Base-by-base conservation (phyloP, 2,329 filamentous ascomycete species). In the Aspergillus quadricinctus region DNA sequence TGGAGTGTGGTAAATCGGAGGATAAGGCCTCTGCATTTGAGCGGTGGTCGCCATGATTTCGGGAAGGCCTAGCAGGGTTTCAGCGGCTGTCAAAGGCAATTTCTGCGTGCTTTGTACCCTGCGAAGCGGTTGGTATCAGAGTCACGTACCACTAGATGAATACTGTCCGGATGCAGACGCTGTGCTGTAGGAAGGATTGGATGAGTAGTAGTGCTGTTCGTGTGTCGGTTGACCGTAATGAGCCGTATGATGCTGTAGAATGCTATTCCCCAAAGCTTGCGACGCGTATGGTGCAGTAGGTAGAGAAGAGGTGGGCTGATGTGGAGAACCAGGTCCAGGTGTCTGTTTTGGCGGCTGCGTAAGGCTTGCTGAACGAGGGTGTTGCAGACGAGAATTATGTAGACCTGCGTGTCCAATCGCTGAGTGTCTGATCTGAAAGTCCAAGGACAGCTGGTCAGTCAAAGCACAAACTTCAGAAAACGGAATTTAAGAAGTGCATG, bases 1-100 rank as follows among this genome's bases (percentile, higher is more conserved):
- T 54, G 92, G 92, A 19, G 92, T 95, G 75, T 97, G 90, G 73
- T 97, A 97, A 71, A 96, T 96, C 58, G 91, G 90, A 65, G 92
- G 92, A 72, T 95, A 96, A 49, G 80, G 83, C 66, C 85, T 81
- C 72, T 84, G 85, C 81, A 88, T 86, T 63, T 84, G 83, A 65
- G 84, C 81, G 64, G 84, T 71, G 60, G 76, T 80, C 61, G 85
- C 84, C 86, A 88, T 88, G 69, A 82, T 78, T 70, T 87, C 84
- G 71, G 87, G 85, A 74, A 88, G 85, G 75, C 90, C 88, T 89
- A 86, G 82, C 70, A 80, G 77, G 60, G 78, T 78, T 67, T 83
- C 81, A 77, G 87, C 88, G 82, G 84, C 45, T 51, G 52, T 50
- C 37, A 80, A 87, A 87, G 63, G 86, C 83, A 76, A 80, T 80